phyloP scores from a whole-genome alignment of 495 filamentous ascomycete genomes.

The Jackrogersella multiformis region DNA sequence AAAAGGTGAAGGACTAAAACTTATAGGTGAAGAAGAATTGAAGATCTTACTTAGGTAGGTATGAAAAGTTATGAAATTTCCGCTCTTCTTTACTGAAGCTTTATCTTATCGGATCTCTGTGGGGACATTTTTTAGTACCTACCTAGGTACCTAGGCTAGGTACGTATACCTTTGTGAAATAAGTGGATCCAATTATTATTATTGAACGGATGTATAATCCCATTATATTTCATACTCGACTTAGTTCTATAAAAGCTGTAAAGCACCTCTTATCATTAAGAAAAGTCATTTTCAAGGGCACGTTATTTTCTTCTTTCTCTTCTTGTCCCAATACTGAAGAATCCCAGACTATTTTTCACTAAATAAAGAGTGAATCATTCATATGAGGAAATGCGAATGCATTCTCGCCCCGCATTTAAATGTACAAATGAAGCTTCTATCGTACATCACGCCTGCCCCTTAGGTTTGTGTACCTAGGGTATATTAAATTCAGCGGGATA shows the following conservation, averaged over 20 bases:
- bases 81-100: constrained; percentile 15
- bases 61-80: constrained; percentile 17
- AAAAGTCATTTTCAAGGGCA: too few relatives aligned
- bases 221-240: background rate
- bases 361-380: background rate
- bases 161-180: too few relatives aligned
- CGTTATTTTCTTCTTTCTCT: background rate
- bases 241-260: background rate
- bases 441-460: background rate
- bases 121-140: background rate
- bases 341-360: background rate
- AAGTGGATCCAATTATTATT: too few relatives aligned
- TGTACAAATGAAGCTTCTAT: constrained; percentile 25
- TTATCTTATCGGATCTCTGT: constrained; percentile 37
- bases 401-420: constrained; percentile 24
- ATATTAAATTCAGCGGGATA: background rate
- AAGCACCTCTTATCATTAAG: too few relatives aligned
- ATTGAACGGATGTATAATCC: too few relatives aligned
- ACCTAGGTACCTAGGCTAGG: background rate
- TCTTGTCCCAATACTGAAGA: background rate
- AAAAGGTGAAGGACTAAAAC: background rate
- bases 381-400: background rate
- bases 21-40: background rate
- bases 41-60: too few relatives aligned
- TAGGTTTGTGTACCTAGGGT: too few relatives aligned